These are phyloP conservation scores for Rhynchospora breviuscula DNA, from an alignment of 176 grass and related monocot species.

Conservation along the genomic window DNA sequence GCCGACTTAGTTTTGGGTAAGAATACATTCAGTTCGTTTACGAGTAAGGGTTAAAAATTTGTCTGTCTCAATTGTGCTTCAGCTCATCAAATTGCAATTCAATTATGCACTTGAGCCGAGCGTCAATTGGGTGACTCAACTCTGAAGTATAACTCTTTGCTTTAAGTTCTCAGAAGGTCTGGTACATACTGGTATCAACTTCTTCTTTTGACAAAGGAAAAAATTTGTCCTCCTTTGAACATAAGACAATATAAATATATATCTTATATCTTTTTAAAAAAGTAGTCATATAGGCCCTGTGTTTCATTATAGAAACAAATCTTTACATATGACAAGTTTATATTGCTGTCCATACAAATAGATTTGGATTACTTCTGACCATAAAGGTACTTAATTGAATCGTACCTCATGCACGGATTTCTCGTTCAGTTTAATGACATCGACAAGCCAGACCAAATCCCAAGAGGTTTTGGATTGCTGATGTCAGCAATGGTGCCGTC, in stretches of 20 bases:
- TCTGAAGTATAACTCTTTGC: too few species aligned
- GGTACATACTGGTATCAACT: background rate
- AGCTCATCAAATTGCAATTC: background rate
- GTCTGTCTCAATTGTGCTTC: background rate
- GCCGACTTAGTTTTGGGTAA: too few species aligned
- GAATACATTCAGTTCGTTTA: too few species aligned
- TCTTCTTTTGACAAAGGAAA: background rate
- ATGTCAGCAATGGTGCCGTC: too few species aligned
- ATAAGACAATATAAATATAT: too few species aligned
- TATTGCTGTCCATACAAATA: background rate
- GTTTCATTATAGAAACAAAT: too few species aligned
- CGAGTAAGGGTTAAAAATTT: too few species aligned
- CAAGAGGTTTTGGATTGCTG: too few species aligned
- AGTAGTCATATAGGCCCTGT: background rate
- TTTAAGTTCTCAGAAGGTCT: background rate
- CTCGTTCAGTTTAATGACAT: too few species aligned
- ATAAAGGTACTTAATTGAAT: background rate
- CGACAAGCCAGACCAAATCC: too few species aligned
- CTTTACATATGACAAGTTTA: background rate
- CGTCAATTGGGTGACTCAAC: background rate
- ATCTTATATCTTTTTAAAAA: background rate
- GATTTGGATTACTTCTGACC: background rate
- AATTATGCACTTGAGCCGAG: background rate
- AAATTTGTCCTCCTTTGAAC: too few species aligned
- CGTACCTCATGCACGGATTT: constrained; percentile 21